A percentile compares a stretch with the other conserved stretches of the same genome.
phyloP scores from a whole-genome alignment of 106 monocot species.

The Ottelia alismoides region DNA sequence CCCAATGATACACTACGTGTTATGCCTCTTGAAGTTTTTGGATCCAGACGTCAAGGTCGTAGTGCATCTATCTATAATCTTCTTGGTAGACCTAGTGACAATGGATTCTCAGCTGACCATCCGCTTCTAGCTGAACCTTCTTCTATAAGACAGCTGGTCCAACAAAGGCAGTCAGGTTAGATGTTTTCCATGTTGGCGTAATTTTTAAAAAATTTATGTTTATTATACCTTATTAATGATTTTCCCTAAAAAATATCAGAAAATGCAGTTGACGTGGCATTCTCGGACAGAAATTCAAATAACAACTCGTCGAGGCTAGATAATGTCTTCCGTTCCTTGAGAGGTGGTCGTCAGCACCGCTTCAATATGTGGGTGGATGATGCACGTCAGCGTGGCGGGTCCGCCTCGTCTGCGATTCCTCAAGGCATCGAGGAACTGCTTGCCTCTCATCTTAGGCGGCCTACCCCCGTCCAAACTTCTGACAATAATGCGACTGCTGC shows the following conservation, averaged over 20 bases:
- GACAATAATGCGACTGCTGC: constrained; percentile 22
- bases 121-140: constrained; percentile 82
- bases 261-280: constrained; percentile 71
- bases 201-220: too few relatives aligned
- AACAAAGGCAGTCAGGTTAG: constrained; percentile 66
- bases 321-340: constrained; percentile 75
- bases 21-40: constrained; percentile 88
- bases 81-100: constrained; percentile 66
- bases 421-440: constrained; percentile 90
- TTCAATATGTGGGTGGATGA: constrained; percentile 95
- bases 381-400: constrained; percentile 43
- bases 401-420: constrained; percentile 53
- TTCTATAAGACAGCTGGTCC: constrained; percentile 38
- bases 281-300: constrained; percentile 70
- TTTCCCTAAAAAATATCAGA: constrained; percentile 30
- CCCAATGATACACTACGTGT: constrained; percentile 71
- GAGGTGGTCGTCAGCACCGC: constrained; percentile 73
- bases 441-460: constrained; percentile 67
- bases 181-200: too few relatives aligned
- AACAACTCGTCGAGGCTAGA: constrained; percentile 64
- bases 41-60: constrained; percentile 71
- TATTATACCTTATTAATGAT: too few relatives aligned
- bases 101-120: constrained; percentile 49
- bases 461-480: constrained; percentile 50
- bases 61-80: constrained; percentile 81